Conservation (phyloP, 306 rosid species). For the Fragaria nilgerrensis region DNA sequence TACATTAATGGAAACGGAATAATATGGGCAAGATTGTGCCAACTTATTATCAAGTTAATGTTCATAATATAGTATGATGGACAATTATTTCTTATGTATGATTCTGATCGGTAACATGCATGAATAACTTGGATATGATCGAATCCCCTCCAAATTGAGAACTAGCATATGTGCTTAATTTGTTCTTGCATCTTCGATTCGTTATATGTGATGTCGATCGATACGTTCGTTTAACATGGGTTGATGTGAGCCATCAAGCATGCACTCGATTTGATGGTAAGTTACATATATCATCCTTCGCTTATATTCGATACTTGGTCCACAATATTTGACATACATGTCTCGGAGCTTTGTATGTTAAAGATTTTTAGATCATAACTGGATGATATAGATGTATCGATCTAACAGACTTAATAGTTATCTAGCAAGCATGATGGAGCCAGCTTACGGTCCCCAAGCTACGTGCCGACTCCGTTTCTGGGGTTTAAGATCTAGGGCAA, state of each 20-base stretch:
- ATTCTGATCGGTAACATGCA: not conserved
- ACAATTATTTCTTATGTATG: not conserved
- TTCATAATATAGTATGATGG: not conserved
- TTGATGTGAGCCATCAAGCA: not conserved
- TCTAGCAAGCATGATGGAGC: not conserved
- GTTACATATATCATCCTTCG: not conserved
- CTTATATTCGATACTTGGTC: not conserved
- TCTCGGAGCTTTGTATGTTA: not conserved
- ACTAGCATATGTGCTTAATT: not conserved
- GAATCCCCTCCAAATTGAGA: not conserved
- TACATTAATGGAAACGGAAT: not conserved
- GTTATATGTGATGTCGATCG: not conserved
- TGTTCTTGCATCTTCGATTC: not conserved
- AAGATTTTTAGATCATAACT: no score
- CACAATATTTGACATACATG: not conserved
- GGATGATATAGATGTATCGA: no score
- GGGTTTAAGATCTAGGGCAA: constrained; percentile 11
- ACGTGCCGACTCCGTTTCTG: constrained; percentile 12
- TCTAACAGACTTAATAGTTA: no score
- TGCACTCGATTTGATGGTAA: not conserved
- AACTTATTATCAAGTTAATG: constrained; percentile 6
- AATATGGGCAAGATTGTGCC: constrained; percentile 41
- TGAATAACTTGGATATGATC: not conserved
- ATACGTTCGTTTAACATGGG: not conserved
- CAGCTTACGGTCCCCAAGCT: constrained; percentile 32